A percentile compares a stretch with the other conserved stretches of the same genome.
phyloP scores from a whole-genome alignment of 108 stramenopile genomes.

The Cyclotella distinguenda region DNA sequence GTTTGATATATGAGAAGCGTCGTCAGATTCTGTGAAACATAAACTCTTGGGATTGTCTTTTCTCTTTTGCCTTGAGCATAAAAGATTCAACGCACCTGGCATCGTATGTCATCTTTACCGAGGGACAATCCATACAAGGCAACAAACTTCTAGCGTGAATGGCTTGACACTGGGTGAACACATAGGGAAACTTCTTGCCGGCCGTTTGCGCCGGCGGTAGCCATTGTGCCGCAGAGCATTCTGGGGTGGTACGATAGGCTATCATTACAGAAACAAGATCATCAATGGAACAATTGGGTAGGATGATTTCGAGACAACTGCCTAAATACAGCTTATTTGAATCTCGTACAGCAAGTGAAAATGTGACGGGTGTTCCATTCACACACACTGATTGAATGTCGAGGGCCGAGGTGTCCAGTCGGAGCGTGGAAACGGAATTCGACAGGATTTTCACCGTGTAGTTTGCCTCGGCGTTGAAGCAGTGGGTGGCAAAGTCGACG shows the following conservation, averaged over 20 bases:
- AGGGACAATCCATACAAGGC: constrained; percentile 93
- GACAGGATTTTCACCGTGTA: constrained; percentile 52
- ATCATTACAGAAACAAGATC: constrained; percentile 53
- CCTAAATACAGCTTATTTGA: constrained; percentile 55
- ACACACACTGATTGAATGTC: constrained; percentile 50
- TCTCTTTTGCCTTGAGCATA: too few species aligned
- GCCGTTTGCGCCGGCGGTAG: constrained; percentile 91
- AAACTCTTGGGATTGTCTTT: too few species aligned
- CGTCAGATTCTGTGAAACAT: background rate
- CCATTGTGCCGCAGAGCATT: constrained; percentile 91
- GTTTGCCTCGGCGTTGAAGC: constrained; percentile 60
- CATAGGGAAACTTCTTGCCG: constrained; percentile 89
- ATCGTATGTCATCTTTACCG: constrained; percentile 88
- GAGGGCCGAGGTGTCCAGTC: constrained; percentile 67
- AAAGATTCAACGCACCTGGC: constrained; percentile 46
- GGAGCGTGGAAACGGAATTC: constrained; percentile 13
- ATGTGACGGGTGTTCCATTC: constrained; percentile 40
- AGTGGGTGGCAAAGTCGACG: constrained; percentile 61
- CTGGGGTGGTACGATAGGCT: constrained; percentile 68
- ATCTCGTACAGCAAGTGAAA: constrained; percentile 42
- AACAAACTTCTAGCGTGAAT: constrained; percentile 95
- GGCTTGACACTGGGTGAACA: constrained; percentile 97
- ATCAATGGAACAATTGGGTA: constrained; percentile 19
- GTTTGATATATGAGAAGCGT: background rate
- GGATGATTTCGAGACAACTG: constrained; percentile 48